Base-by-base conservation (phyloP, 1,284 basidiomycete species). In the Pseudozyma tsukubaensis region DNA sequence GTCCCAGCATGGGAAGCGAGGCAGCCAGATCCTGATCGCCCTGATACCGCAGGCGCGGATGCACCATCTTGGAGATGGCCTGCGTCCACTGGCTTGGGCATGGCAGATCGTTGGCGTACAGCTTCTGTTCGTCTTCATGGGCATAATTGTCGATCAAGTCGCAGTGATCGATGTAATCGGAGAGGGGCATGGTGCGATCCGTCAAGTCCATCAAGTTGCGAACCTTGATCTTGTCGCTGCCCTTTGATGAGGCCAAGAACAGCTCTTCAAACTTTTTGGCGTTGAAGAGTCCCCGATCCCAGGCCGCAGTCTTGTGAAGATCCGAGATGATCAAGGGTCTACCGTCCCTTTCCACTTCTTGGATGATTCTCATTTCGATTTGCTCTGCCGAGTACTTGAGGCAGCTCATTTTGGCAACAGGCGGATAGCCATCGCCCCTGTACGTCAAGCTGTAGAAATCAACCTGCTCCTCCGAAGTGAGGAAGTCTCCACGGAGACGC, bases 321-420 rank as follows among this genome's bases (percentile, higher is more conserved):
- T 72, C 68, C 29, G 64, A 59, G 29, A 75, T 64, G 32, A 75
- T 58, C 16, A 75, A 35, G 0, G 72, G 72, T 50, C 51, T 18
- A 21, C 68, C 54, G 12, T 50, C 6, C 1, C 35, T 40, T 36
- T 75, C 72, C 19, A 75, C 60, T 12, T 53, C 21, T 12, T 43
- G 42, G 10, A 50, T 35, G 35, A 75, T 65, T 16, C 58, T 50
- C 21, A 37, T 10, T 13, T 52, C 57, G 36, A 75, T 57, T 21
- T 67, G 59, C 21, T 67, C 36, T 4, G 45, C 37, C 1, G 54
- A 44, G 7, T 53, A 0, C 1, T 50, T 40, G 47, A 59, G 57
- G 36, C 67, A 70, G 42, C 67, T 70, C 1, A 70, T 24, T 10
- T 35, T 37, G 4, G 14, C 5, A 16, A 66, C 32, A 6, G 36